Evolutionary conservation across 768 basidiomycete species (phyloP).

Genomic region (Sarcomyxa edulis): DNA sequence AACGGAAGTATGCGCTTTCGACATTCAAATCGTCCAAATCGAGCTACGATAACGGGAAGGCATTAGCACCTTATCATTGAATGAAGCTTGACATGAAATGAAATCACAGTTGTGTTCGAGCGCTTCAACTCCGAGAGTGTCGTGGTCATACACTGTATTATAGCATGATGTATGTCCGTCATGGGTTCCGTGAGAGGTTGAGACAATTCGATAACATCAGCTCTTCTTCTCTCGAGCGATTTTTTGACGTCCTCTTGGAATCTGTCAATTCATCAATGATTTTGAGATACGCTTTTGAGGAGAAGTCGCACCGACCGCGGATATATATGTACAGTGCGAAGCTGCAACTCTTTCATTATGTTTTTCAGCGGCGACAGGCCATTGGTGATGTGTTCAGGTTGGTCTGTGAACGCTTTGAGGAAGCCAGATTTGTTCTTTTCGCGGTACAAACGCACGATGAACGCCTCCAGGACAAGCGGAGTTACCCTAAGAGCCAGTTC

Average conservation of each 20-base stretch:
- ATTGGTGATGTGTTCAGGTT: conserved; percentile 91
- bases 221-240: conserved; percentile 74
- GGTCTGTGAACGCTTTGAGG: conserved; percentile 95
- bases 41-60: conserved; percentile 47
- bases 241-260: conserved; percentile 88
- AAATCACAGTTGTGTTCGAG: conserved; percentile 65
- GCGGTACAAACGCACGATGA: conserved; percentile 87
- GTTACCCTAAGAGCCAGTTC: conserved; percentile 77
- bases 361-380: conserved; percentile 89
- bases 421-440: conserved; percentile 89
- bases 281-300: neutral
- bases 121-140: conserved; percentile 89
- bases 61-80: too few relatives aligned
- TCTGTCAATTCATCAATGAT: conserved; percentile 31
- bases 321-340: conserved; percentile 87
- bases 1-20: conserved; percentile 90
- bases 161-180: conserved; percentile 87
- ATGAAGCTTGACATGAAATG: too few relatives aligned
- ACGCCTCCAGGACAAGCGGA: conserved; percentile 81
- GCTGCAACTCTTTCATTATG: conserved; percentile 88
- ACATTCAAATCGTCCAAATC: conserved; percentile 92
- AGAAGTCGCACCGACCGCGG: conserved; percentile 59
- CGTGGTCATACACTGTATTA: conserved; percentile 90
- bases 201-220: conserved; percentile 89
- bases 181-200: conserved; percentile 82